phyloP scores from a whole-genome alignment of 371 early-diverging fungal species.

The Mucor irregularis region DNA sequence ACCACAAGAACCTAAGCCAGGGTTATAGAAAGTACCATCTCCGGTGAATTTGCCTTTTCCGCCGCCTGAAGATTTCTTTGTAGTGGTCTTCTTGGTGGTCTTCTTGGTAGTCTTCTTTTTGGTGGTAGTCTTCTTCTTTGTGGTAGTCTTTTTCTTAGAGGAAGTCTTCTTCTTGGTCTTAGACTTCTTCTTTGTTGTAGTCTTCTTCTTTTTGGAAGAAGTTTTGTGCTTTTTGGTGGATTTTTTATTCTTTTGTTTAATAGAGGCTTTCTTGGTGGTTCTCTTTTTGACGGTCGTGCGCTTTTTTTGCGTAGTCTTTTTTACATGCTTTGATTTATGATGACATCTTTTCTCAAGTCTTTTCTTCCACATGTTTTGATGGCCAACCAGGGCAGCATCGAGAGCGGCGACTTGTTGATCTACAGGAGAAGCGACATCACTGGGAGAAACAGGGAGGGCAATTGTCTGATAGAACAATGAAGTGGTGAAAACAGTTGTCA shows the following conservation, averaged over 20 bases:
- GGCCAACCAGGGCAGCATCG: conserved; percentile 9
- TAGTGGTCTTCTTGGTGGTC: conserved; percentile 17
- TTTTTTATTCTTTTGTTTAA: conserved; percentile 4
- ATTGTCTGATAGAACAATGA: conserved; percentile 13
- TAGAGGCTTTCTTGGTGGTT: conserved; percentile 1
- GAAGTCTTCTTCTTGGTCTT: conserved; percentile 12
- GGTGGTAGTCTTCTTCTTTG: conserved; percentile 12
- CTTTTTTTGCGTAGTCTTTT: conserved; percentile 6
- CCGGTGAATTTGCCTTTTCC: conserved; percentile 18
- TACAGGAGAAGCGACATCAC: neutral
- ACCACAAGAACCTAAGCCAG: conserved; percentile 44
- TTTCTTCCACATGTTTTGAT: neutral
- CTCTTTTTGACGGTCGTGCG: conserved; percentile 2
- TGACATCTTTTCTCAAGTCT: conserved; percentile 17
- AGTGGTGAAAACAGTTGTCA: conserved; percentile 17
- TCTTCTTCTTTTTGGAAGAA: conserved; percentile 14
- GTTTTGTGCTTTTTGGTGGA: conserved; percentile 18
- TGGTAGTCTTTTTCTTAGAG: conserved; percentile 7
- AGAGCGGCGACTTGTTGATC: neutral
- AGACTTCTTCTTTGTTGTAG: conserved; percentile 4
- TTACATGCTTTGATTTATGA: conserved; percentile 10
- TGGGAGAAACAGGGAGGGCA: conserved; percentile 9
- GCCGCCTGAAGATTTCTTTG: conserved; percentile 5
- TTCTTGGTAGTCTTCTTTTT: conserved; percentile 14
- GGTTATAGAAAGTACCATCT: conserved; percentile 39